These are phyloP conservation scores for Lentinula aciculospora DNA, from an alignment of 768 basidiomycete species.

Conservation along the genomic window DNA sequence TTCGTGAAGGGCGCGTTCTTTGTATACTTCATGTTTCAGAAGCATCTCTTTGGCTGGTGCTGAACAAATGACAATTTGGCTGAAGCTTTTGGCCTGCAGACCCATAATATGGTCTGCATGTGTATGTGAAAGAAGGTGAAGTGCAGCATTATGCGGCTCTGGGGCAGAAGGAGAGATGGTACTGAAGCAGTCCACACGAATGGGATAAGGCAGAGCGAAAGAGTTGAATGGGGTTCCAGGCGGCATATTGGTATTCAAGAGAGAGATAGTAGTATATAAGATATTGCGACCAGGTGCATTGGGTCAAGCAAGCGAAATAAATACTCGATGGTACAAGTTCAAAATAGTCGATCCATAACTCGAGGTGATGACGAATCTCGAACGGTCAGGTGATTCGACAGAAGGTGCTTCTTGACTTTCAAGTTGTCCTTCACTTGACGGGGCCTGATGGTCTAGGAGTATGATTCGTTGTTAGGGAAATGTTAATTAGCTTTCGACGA, in stretches of 20 bases:
- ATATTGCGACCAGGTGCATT: no score
- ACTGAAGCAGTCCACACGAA: slow-evolving; percentile 84
- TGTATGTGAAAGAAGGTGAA: slow-evolving; percentile 81
- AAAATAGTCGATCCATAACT: no score
- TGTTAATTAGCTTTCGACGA: background rate
- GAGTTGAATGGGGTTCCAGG: slow-evolving; percentile 72
- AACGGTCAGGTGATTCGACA: background rate
- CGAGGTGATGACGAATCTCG: background rate
- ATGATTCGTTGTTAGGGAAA: slow-evolving; percentile 3
- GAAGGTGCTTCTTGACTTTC: background rate
- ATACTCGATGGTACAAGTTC: no score
- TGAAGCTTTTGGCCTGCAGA: slow-evolving; percentile 70
- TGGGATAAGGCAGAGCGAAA: slow-evolving; percentile 69
- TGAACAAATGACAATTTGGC: slow-evolving; percentile 70
- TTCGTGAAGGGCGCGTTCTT: slow-evolving; percentile 55
- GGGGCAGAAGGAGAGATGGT: slow-evolving; percentile 25
- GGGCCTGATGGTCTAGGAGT: slow-evolving; percentile 4
- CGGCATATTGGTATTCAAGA: slow-evolving; percentile 44
- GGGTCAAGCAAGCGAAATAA: background rate
- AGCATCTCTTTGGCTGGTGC: slow-evolving; percentile 84
- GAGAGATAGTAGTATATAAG: no score
- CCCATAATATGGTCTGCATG: slow-evolving; percentile 87
- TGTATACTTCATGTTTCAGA: slow-evolving; percentile 65
- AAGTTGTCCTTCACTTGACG: no score
- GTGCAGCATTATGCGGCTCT: slow-evolving; percentile 25